Base-by-base conservation (phyloP, 2,329 filamentous ascomycete genomes). In the Arthroderma sp. region DNA sequence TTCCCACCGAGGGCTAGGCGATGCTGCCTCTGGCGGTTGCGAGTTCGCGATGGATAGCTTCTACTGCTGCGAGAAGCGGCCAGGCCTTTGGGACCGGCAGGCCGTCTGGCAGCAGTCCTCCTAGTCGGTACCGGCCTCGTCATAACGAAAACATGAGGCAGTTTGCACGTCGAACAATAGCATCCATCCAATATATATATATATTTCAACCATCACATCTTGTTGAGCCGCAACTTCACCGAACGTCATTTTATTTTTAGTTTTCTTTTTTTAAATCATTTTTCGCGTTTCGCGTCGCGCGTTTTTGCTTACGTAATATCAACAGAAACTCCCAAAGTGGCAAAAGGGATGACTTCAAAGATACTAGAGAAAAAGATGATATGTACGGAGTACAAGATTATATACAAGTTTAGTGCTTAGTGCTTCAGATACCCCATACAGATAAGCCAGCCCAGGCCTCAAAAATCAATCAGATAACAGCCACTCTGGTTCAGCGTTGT, bases 401-500 rank as follows among this genome's bases (percentile, higher is more conserved):
- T 51, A 19, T 51, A 51, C 47, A 51, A 13, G 1, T 21, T 13
- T 11, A 47, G 41, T 7, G 7, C 9, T 5, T 13, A 21, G 11
- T 1, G 13, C 19, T 47, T 21, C 21, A 28, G 41, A 25, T 47
- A 7, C 2, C 9, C 25, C 6, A 23, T 41, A 6, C 8, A 19
- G 38, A 13, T 28, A 13, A 8, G 4, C 23, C 1, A 19, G 11
- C 19, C n/a, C 7, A 31, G 7, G 7, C 28, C 13, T 9, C 35
- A 19, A 9, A 19, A 2, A 25, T 59, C 61, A 68, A 63, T 70
- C 68, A 55, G 64, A 73, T 61, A 77, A 68, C 52, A 85, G 66
- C 82, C 82, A 85, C 44, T 84, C 81, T 2, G 82, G 82, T 61
- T 84, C 81, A 1, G 81, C 81, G 65, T 84, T 81, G 54, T 83